Percentiles rank a stretch among this genome's conserved stretches.
These are phyloP conservation scores for Mycena albidolilacea DNA, from an alignment of 768 basidiomycete genomes.

Conservation along the genomic window DNA sequence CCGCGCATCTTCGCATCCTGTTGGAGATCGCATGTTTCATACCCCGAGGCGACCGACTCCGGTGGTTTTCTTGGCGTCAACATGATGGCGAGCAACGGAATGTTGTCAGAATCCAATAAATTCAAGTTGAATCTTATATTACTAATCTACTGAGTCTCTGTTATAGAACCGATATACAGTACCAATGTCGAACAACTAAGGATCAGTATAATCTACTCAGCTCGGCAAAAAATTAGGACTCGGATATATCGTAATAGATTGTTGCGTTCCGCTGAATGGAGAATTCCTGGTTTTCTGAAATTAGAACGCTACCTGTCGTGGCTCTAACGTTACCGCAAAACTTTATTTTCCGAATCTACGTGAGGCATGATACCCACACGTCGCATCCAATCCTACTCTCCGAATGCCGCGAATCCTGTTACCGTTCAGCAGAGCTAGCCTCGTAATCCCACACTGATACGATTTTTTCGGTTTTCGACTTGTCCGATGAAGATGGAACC, in stretches of 20 bases:
- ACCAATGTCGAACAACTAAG: no score
- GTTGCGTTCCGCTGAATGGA: no score
- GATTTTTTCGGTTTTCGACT: not conserved
- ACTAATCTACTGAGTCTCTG: no score
- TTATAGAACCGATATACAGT: no score
- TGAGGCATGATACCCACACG: conserved; percentile 13
- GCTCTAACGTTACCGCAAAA: not conserved
- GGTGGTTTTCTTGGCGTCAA: not conserved
- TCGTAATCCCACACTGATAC: not conserved
- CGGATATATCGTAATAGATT: no score
- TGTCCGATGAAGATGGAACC: not conserved
- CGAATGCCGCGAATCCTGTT: conserved; percentile 26
- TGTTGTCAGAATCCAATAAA: not conserved
- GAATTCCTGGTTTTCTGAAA: no score
- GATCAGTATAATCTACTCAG: no score
- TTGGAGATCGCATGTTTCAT: conserved; percentile 30
- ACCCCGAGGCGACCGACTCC: conserved; percentile 12
- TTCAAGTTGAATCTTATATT: no score
- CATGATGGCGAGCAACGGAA: not conserved
- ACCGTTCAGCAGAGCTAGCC: conserved; percentile 22
- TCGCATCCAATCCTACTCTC: conserved; percentile 23
- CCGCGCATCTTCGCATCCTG: conserved; percentile 35
- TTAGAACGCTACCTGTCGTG: not conserved
- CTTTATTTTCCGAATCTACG: not conserved
- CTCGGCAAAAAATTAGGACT: no score